Evolutionary conservation across 805 yeast genomes (phyloP).

Genomic region (Kodamaea kaohsiungensis): DNA sequence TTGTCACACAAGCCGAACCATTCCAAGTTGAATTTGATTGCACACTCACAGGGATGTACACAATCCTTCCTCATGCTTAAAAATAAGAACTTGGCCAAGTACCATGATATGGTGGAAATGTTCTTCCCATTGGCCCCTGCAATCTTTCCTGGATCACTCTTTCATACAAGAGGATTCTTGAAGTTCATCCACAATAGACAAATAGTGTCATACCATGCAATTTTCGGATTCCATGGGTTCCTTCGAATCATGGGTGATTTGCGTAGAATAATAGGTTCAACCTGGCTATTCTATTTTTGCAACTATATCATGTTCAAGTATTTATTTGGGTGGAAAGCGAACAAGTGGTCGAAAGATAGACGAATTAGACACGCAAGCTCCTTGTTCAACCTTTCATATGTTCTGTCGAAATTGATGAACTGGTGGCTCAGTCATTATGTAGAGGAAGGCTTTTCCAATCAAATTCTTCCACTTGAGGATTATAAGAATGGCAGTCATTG

Average conservation of each 20-base stretch:
- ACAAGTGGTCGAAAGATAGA: conserved; percentile 63
- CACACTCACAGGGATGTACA: conserved; percentile 94
- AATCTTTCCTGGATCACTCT: conserved; percentile 77
- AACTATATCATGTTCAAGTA: conserved; percentile 86
- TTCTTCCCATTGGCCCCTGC: conserved; percentile 90
- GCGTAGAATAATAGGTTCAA: conserved; percentile 46
- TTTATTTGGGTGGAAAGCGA: conserved; percentile 84
- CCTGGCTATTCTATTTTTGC: conserved; percentile 52
- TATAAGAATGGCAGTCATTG: conserved; percentile 31
- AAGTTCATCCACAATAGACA: conserved; percentile 59
- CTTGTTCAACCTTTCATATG: conserved; percentile 81
- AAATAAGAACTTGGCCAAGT: conserved; percentile 27
- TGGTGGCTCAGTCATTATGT: conserved; percentile 76
- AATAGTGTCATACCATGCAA: conserved; percentile 40
- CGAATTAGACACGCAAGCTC: conserved; percentile 71
- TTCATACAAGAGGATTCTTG: conserved; percentile 63
- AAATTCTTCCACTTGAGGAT: conserved; percentile 33
- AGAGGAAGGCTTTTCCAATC: conserved; percentile 41
- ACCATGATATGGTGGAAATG: conserved; percentile 58
- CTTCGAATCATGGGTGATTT: conserved; percentile 70
- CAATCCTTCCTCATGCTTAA: conserved; percentile 75
- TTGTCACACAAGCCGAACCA: conserved; percentile 41
- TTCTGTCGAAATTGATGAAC: conserved; percentile 77
- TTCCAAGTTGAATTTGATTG: conserved; percentile 59
- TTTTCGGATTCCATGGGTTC: conserved; percentile 79